These are phyloP conservation scores for Moesziomyces antarcticus DNA, from an alignment of 1,284 basidiomycete species.

Conservation along the genomic window DNA sequence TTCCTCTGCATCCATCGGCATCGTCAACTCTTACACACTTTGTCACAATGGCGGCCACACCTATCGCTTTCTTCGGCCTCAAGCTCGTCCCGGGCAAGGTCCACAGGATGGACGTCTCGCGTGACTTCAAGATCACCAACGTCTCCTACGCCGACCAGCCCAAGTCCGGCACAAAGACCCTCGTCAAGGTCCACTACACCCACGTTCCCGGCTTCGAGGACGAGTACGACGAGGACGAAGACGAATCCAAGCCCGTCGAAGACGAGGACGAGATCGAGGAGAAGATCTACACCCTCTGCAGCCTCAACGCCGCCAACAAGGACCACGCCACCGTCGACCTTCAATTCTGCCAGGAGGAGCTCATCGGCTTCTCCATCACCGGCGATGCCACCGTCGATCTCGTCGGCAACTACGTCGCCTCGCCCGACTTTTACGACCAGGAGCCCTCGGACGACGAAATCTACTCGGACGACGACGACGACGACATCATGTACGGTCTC, in stretches of 20 bases:
- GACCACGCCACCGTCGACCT: conserved; percentile 76
- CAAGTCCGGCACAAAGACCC: conserved; percentile 75
- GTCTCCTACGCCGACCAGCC: conserved; percentile 77
- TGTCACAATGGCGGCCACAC: conserved; percentile 53
- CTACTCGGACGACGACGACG: conserved; percentile 68
- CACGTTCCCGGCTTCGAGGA: conserved; percentile 67
- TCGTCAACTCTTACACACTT: too few species aligned
- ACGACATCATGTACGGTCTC: conserved; percentile 68
- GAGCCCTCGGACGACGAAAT: conserved; percentile 70
- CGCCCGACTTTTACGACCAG: conserved; percentile 68
- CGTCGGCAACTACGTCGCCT: conserved; percentile 85
- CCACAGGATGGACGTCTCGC: conserved; percentile 75
- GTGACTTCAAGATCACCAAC: conserved; percentile 85
- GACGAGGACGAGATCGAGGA: conserved; percentile 67
- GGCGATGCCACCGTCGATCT: conserved; percentile 89
- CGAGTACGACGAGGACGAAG: conserved; percentile 71
- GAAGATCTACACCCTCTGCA: conserved; percentile 70
- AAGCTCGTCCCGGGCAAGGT: conserved; percentile 75
- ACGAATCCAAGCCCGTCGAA: conserved; percentile 67
- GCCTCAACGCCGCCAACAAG: conserved; percentile 72
- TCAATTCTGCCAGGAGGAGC: conserved; percentile 78
- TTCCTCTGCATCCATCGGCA: too few species aligned
- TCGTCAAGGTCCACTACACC: conserved; percentile 80
- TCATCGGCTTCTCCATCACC: conserved; percentile 76
- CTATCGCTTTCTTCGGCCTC: conserved; percentile 62